These are phyloP conservation scores for Withania somnifera DNA, from an alignment of 305 asterid species.

Conservation along the genomic window DNA sequence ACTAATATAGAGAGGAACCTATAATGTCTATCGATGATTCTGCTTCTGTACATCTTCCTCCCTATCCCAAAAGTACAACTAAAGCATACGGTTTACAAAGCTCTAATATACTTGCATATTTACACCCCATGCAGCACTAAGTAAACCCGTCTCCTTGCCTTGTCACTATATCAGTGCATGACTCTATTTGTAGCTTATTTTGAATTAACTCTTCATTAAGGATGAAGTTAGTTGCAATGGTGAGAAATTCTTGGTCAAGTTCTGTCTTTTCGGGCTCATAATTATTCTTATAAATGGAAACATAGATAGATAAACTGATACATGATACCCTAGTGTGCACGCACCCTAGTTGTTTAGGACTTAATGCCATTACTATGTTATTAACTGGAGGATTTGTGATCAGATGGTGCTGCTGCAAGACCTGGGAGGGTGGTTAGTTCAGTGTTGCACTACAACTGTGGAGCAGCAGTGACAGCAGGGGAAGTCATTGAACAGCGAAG, in stretches of 20 bases:
- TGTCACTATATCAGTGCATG: neutral
- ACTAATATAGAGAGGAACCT: neutral
- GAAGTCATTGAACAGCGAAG: conserved; percentile 56
- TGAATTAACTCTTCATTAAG: neutral
- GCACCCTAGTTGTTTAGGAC: neutral
- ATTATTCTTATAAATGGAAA: neutral
- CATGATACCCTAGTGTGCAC: neutral
- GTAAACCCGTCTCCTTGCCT: neutral
- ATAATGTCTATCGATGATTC: neutral
- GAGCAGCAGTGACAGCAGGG: conserved; percentile 38
- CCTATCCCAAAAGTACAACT: neutral
- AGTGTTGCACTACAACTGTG: conserved; percentile 49
- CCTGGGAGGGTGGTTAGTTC: conserved; percentile 84
- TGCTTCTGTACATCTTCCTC: neutral
- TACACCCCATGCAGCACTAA: neutral
- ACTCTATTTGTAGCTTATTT: neutral
- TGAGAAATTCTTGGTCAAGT: neutral
- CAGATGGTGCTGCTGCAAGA: conserved; percentile 72
- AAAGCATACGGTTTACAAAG: neutral
- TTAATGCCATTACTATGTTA: neutral
- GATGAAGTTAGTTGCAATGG: neutral
- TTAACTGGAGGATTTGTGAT: conserved; percentile 10
- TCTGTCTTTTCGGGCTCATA: neutral
- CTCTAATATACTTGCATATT: neutral
- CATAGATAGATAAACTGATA: neutral